These are phyloP conservation scores for Lasiosphaeria ovina DNA, from an alignment of 495 filamentous ascomycete genomes.

Conservation along the genomic window DNA sequence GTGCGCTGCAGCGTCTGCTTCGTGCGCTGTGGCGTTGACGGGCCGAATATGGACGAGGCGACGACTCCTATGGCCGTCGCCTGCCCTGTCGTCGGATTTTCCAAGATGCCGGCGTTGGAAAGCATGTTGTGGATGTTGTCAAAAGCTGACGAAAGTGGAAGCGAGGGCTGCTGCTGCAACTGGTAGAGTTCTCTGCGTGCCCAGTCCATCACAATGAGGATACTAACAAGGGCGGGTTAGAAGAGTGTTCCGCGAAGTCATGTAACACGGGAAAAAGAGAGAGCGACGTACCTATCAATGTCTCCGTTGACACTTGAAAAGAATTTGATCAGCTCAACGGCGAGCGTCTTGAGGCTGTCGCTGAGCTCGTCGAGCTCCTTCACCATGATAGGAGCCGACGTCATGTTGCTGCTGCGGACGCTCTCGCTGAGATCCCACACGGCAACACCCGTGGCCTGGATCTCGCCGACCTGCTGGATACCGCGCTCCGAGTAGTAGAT, in stretches of 20 bases:
- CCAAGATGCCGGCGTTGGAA: conserved; percentile 65
- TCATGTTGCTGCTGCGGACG: conserved; percentile 85
- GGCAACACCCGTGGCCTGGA: conserved; percentile 85
- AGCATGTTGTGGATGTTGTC: conserved; percentile 79
- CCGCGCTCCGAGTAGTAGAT: conserved; percentile 92
- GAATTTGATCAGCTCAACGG: conserved; percentile 79
- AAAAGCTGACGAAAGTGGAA: conserved; percentile 61
- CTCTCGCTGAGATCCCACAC: conserved; percentile 92
- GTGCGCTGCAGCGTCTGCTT: conserved; percentile 75
- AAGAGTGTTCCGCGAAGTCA: conserved; percentile 11
- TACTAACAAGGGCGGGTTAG: conserved; percentile 39
- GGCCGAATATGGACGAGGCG: conserved; percentile 71
- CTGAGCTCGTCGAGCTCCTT: conserved; percentile 77
- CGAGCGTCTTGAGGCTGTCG: conserved; percentile 76
- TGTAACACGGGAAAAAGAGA: neutral
- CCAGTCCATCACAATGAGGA: conserved; percentile 94
- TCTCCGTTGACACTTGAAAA: conserved; percentile 91
- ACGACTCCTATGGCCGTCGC: conserved; percentile 66
- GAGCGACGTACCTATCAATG: conserved; percentile 60
- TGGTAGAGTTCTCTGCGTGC: conserved; percentile 73
- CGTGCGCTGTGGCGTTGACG: conserved; percentile 74
- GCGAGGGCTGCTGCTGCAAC: conserved; percentile 47
- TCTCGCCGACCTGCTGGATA: conserved; percentile 74
- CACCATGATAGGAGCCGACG: conserved; percentile 79
- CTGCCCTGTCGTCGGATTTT: conserved; percentile 53